phyloP scores from a whole-genome alignment of 352 stramenopile species.

The Thalassiosira livingstoniorum region DNA sequence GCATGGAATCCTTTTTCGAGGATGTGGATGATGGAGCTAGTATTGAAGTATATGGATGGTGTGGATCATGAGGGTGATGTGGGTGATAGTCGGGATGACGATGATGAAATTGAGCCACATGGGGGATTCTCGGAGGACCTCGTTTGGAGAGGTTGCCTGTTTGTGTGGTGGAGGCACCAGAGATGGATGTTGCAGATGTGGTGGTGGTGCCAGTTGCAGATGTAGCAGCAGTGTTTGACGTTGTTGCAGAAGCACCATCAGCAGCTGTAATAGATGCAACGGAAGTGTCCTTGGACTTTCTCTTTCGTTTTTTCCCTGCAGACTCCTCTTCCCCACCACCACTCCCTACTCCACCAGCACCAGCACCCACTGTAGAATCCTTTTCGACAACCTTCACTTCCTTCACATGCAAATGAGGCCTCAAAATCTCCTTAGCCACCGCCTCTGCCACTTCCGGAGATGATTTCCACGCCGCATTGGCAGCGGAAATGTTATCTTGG shows the following conservation, averaged over 20 bases:
- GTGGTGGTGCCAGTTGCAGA: neutral
- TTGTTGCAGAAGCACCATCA: neutral
- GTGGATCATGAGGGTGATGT: neutral
- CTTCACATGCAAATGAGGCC: neutral
- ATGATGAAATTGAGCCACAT: neutral
- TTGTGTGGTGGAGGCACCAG: too few relatives aligned
- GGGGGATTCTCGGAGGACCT: too few relatives aligned
- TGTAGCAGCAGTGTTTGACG: neutral
- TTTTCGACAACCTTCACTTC: neutral
- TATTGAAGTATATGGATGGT: constrained; percentile 17
- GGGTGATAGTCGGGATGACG: neutral
- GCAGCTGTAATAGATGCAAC: neutral
- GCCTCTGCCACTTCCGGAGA: constrained; percentile 5
- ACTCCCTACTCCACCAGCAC: too few relatives aligned
- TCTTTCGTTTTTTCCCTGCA: constrained; percentile 5
- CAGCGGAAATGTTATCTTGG: neutral
- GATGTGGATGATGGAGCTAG: constrained; percentile 27
- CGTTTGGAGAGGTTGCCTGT: too few relatives aligned
- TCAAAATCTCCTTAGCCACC: constrained; percentile 15
- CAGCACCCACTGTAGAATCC: neutral
- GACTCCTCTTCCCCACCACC: too few relatives aligned
- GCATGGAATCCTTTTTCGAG: too few relatives aligned
- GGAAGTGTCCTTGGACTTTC: neutral
- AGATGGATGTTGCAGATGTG: neutral
- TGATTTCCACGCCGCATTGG: neutral